phyloP scores from a whole-genome alignment of 2,329 filamentous ascomycete genomes.

The Colletotrichum abscissum region DNA sequence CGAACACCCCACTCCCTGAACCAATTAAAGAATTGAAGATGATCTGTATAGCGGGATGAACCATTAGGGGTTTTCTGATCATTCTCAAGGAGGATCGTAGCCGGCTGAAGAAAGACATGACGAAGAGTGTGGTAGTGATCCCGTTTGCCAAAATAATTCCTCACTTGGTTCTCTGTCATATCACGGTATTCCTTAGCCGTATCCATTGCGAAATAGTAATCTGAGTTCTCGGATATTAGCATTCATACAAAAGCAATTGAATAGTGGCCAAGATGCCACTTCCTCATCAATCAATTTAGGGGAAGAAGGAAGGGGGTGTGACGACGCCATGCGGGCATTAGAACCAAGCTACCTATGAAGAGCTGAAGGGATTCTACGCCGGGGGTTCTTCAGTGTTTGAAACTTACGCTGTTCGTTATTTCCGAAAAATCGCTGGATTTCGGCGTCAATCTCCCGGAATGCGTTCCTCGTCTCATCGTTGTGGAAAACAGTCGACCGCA shows the following conservation, averaged over 20 bases:
- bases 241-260: background rate
- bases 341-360: background rate
- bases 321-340: background rate
- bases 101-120: background rate
- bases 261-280: background rate
- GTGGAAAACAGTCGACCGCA: background rate
- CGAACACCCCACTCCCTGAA: slow-evolving; percentile 41
- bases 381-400: background rate
- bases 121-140: background rate
- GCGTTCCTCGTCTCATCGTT: background rate
- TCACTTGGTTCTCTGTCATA: background rate
- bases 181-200: background rate
- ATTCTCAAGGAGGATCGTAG: background rate
- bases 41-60: slow-evolving; percentile 25
- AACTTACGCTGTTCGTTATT: background rate
- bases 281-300: background rate
- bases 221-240: background rate
- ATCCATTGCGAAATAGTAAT: background rate
- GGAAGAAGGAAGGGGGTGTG: background rate
- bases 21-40: slow-evolving; percentile 42
- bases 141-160: background rate
- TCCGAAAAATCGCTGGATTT: background rate
- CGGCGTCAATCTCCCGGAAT: background rate
- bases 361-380: background rate
- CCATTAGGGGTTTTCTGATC: background rate